Conservation (phyloP, 768 basidiomycete genomes). For the Strobilomyces dryophilus region DNA sequence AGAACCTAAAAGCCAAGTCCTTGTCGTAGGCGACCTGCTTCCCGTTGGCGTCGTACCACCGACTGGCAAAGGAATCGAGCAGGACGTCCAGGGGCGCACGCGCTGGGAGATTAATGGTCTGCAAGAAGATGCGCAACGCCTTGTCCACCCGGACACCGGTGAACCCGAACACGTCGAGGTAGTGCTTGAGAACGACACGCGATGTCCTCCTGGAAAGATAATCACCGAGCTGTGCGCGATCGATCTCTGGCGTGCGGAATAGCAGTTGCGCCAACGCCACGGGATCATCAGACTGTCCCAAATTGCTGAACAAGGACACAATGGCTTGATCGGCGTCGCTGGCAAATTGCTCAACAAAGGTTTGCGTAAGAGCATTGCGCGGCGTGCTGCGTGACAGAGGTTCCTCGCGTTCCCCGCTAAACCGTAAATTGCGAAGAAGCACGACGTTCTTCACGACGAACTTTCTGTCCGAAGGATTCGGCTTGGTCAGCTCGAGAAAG, state of each 20-base stretch:
- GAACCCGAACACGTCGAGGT: conserved; percentile 86
- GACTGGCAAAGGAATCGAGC: conserved; percentile 77
- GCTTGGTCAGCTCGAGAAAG: conserved; percentile 54
- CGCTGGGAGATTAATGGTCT: conserved; percentile 67
- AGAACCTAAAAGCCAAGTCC: conserved; percentile 72
- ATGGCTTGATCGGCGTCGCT: conserved; percentile 81
- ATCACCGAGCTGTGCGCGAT: conserved; percentile 77
- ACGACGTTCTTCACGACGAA: conserved; percentile 91
- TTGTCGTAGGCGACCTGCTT: conserved; percentile 75
- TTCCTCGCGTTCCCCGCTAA: conserved; percentile 67
- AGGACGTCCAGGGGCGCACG: conserved; percentile 52
- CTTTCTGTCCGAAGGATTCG: conserved; percentile 60
- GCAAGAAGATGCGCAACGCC: conserved; percentile 84
- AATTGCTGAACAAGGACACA: conserved; percentile 59
- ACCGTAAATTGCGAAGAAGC: conserved; percentile 63
- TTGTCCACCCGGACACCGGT: conserved; percentile 79
- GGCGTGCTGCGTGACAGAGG: conserved; percentile 43
- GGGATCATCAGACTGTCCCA: conserved; percentile 60
- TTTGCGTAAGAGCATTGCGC: conserved; percentile 60
- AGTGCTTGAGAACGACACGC: conserved; percentile 74
- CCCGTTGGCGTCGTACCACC: conserved; percentile 90
- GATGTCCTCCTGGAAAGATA: conserved; percentile 75
- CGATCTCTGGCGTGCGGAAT: conserved; percentile 81
- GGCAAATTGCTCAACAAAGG: conserved; percentile 77
- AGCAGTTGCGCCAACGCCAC: conserved; percentile 68